These are phyloP conservation scores for Dothistroma septosporum DNA, from an alignment of 2,329 filamentous ascomycete species.

Conservation along the genomic window DNA sequence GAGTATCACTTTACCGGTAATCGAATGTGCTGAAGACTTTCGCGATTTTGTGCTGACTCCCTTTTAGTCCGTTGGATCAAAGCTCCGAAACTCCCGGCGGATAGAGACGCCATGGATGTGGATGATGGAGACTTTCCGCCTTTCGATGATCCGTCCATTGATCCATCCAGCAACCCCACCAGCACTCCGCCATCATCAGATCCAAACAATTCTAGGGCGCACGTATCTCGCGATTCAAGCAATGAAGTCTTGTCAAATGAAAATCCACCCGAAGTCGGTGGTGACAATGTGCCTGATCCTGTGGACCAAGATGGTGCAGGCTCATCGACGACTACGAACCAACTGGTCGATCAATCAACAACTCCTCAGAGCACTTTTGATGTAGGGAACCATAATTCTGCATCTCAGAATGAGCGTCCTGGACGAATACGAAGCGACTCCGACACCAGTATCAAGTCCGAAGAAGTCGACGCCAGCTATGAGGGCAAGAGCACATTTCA, in stretches of 20 bases:
- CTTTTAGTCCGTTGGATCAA: neutral
- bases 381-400: neutral
- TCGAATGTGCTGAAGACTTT: neutral
- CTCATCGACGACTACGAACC: neutral
- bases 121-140: neutral
- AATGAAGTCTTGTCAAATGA: neutral
- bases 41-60: neutral
- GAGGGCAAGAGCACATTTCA: neutral
- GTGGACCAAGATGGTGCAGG: neutral
- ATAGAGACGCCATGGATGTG: neutral
- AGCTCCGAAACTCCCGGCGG: neutral
- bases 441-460: conserved; percentile 1
- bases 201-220: too few species aligned
- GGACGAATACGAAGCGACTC: neutral
- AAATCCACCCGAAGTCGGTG: neutral
- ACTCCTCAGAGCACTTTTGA: too few species aligned
- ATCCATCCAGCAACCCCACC: neutral
- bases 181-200: neutral
- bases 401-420: neutral
- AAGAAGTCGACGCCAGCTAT: neutral
- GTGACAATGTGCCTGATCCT: neutral
- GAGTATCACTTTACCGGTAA: neutral
- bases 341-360: neutral
- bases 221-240: neutral
- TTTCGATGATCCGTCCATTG: neutral